These are phyloP conservation scores for Solanum sitiens DNA, from an alignment of 257 asterid species.

Conservation along the genomic window DNA sequence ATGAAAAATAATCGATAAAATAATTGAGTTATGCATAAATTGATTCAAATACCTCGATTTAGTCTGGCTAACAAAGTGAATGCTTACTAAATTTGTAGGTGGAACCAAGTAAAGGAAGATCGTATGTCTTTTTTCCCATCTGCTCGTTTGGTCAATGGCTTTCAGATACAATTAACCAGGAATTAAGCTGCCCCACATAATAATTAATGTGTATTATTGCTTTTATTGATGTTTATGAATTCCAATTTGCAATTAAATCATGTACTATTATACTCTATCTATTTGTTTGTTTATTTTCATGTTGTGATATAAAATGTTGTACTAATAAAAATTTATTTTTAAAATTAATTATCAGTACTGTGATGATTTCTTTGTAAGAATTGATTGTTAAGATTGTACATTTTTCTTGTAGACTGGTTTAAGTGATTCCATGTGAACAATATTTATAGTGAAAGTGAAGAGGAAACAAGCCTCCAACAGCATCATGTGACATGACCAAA, in stretches of 20 bases:
- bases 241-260: background rate
- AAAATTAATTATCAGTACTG: background rate
- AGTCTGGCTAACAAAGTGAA: background rate
- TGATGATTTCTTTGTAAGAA: background rate
- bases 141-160: conserved; percentile 83
- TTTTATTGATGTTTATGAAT: background rate
- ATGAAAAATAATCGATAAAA: fast-evolving
- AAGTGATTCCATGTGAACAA: background rate
- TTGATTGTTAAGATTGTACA: background rate
- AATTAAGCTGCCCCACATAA: background rate
- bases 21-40: fast-evolving
- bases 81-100: conserved; percentile 23
- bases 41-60: no score
- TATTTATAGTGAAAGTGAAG: background rate
- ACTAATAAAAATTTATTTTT: background rate
- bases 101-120: conserved; percentile 80
- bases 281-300: background rate
- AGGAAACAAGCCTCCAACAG: background rate
- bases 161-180: conserved; percentile 53
- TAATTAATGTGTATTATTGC: background rate
- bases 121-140: conserved; percentile 86
- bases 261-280: background rate
- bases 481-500: background rate
- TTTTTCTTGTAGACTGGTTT: background rate
- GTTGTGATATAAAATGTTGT: background rate